Evolutionary conservation across 1,284 basidiomycete species (phyloP).

Genomic region (Thelephora terrestris): DNA sequence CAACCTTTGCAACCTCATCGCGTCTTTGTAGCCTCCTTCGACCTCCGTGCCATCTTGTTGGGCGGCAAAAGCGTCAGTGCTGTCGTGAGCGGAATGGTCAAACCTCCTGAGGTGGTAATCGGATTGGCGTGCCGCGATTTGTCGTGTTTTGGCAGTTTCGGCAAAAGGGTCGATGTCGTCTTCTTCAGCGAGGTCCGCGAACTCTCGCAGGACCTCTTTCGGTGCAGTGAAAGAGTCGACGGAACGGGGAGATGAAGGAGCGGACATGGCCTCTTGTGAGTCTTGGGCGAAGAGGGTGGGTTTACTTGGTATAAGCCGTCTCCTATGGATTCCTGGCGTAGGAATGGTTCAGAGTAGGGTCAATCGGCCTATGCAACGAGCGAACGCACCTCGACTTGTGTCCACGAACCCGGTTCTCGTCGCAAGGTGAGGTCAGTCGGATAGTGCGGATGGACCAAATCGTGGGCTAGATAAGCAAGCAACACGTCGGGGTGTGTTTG

Average conservation of each 20-base stretch:
- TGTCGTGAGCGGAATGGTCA: slow-evolving; percentile 67
- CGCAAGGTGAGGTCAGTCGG: too few species aligned
- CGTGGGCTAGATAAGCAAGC: too few species aligned
- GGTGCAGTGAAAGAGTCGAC: slow-evolving; percentile 87
- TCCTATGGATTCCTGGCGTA: too few species aligned
- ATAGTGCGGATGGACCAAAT: too few species aligned
- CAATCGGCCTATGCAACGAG: too few species aligned
- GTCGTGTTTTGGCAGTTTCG: slow-evolving; percentile 84
- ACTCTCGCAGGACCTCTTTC: slow-evolving; percentile 92
- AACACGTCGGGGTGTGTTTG: too few species aligned
- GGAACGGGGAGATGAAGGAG: slow-evolving; percentile 31
- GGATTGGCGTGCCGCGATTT: slow-evolving; percentile 89
- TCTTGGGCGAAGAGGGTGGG: background rate
- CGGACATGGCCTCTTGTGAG: slow-evolving; percentile 21
- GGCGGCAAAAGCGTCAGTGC: slow-evolving; percentile 68
- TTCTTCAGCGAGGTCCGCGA: slow-evolving; percentile 85
- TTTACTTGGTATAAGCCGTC: too few species aligned
- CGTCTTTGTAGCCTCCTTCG: slow-evolving; percentile 91
- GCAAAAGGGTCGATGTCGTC: slow-evolving; percentile 90
- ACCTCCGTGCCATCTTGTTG: slow-evolving; percentile 54
- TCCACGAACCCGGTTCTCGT: too few species aligned
- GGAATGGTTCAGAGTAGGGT: too few species aligned
- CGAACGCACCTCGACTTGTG: too few species aligned
- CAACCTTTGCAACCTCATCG: slow-evolving; percentile 86
- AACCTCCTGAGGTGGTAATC: slow-evolving; percentile 96